phyloP scores from a whole-genome alignment of 1,284 basidiomycete genomes.

The Heterobasidion parviporum region DNA sequence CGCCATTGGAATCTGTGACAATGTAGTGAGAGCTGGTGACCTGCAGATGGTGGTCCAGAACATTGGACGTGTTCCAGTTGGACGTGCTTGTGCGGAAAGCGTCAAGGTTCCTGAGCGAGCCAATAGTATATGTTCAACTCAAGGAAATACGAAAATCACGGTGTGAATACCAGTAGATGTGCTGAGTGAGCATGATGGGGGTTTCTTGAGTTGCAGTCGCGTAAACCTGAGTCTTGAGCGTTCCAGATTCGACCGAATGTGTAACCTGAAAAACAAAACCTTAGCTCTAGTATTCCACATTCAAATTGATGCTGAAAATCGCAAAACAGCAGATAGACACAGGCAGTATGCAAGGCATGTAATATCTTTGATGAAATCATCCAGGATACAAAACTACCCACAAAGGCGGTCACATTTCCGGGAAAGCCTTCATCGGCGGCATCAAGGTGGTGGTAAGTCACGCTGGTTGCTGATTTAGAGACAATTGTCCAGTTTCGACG shows the following conservation, averaged over 20 bases:
- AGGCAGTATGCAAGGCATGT: no score
- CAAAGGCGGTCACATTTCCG: slow-evolving; percentile 38
- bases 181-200: slow-evolving; percentile 52
- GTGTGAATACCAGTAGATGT: slow-evolving; percentile 39
- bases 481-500: slow-evolving; percentile 48
- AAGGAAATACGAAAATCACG: neutral
- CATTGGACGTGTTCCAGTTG: slow-evolving; percentile 15
- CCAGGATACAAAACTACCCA: slow-evolving; percentile 15
- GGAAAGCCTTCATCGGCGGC: slow-evolving; percentile 46
- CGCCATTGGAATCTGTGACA: slow-evolving; percentile 33
- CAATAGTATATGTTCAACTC: neutral
- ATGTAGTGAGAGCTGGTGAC: slow-evolving; percentile 35
- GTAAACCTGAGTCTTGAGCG: slow-evolving; percentile 34
- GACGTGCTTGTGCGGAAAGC: slow-evolving; percentile 34
- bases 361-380: no score
- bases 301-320: no score
- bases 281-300: neutral
- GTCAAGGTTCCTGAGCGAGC: slow-evolving; percentile 38
- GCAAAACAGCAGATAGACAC: no score
- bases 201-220: slow-evolving; percentile 44
- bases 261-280: slow-evolving; percentile 28
- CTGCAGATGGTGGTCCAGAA: slow-evolving; percentile 36
- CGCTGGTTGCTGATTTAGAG: slow-evolving; percentile 29
- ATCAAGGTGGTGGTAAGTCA: slow-evolving; percentile 45
- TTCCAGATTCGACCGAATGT: slow-evolving; percentile 39